phyloP scores from a whole-genome alignment of 176 grass and related monocot genomes.

The Typha latifolia region DNA sequence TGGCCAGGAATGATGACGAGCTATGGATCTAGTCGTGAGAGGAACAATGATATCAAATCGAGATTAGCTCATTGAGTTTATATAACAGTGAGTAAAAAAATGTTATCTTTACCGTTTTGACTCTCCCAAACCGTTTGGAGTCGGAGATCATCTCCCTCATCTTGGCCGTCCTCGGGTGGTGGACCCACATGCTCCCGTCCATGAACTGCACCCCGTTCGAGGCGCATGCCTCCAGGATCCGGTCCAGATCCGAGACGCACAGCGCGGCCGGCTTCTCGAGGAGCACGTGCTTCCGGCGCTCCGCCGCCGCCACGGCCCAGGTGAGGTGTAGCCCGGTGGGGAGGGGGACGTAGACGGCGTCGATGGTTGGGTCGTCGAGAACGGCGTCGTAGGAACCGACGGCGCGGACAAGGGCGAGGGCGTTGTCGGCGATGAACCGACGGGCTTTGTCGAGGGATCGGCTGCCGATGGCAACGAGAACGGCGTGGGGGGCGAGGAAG shows the following conservation, averaged over 20 bases:
- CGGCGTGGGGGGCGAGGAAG: slow-evolving; percentile 2
- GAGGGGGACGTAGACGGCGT: slow-evolving; percentile 15
- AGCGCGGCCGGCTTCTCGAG: slow-evolving; percentile 20
- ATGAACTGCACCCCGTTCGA: slow-evolving; percentile 10
- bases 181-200: slow-evolving; percentile 17
- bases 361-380: slow-evolving; percentile 14
- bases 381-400: slow-evolving; percentile 13
- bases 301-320: slow-evolving; percentile 21
- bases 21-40: slow-evolving; percentile 1
- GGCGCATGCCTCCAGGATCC: slow-evolving; percentile 9
- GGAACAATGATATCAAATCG: background rate
- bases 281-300: slow-evolving; percentile 19
- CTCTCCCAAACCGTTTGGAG: background rate
- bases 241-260: slow-evolving; percentile 9
- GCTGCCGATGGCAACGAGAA: slow-evolving; percentile 16
- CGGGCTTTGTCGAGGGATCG: slow-evolving; percentile 21
- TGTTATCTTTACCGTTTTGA: slow-evolving; percentile 3
- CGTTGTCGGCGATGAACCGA: slow-evolving; percentile 13
- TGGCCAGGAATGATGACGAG: background rate
- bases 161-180: slow-evolving; percentile 13
- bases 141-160: slow-evolving; percentile 6
- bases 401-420: slow-evolving; percentile 3
- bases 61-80: background rate
- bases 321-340: slow-evolving; percentile 18
- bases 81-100: background rate